These are phyloP conservation scores for Seminavis robusta DNA, from an alignment of 108 stramenopile genomes.

Conservation along the genomic window DNA sequence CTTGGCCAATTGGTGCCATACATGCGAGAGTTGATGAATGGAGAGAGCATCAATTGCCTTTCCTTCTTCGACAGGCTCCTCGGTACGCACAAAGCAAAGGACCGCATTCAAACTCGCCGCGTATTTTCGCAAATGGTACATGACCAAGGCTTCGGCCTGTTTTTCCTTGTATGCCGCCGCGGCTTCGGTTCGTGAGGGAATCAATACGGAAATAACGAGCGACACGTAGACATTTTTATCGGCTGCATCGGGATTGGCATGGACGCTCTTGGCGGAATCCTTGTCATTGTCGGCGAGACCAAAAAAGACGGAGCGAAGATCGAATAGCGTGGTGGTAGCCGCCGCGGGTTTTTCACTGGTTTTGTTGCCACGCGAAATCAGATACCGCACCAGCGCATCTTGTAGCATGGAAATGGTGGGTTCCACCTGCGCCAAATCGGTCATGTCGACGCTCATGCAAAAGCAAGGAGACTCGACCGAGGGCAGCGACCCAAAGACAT, in stretches of 20 bases:
- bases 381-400: constrained; percentile 36
- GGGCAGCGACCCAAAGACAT: constrained; percentile 1
- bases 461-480: constrained; percentile 5
- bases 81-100: constrained; percentile 49
- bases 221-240: constrained; percentile 21
- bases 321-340: constrained; percentile 35
- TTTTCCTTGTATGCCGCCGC: constrained; percentile 44
- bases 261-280: not conserved
- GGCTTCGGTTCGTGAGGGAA: constrained; percentile 8
- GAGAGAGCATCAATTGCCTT: not conserved
- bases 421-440: constrained; percentile 40
- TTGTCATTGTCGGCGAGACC: constrained; percentile 40
- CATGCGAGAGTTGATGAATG: constrained; percentile 10
- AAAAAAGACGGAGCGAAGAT: constrained; percentile 41
- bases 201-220: constrained; percentile 32
- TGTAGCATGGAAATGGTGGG: constrained; percentile 33
- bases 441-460: constrained; percentile 41
- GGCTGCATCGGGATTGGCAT: constrained; percentile 3
- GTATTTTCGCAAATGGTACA: constrained; percentile 81
- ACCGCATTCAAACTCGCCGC: constrained; percentile 53
- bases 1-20: constrained; percentile 27
- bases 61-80: not conserved
- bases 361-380: constrained; percentile 10
- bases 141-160: constrained; percentile 51
- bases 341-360: constrained; percentile 3